Base-by-base conservation (phyloP, 2,329 filamentous ascomycete species). In the Nothopassalora personata region DNA sequence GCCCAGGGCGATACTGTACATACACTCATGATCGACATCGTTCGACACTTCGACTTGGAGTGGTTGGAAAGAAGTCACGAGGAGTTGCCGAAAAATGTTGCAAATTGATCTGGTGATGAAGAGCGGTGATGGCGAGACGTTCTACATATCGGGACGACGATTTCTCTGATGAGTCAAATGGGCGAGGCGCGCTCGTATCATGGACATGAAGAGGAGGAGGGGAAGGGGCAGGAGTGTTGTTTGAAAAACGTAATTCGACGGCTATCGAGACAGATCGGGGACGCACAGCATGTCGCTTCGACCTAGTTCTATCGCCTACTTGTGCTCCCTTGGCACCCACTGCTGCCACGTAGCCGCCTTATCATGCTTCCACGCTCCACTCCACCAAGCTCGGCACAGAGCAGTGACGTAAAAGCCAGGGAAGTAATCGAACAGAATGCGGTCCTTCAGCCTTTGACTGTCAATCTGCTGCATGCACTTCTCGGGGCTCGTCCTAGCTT, bases 401-500 rank as follows among this genome's bases (percentile, higher is more conserved):
- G 23, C 19, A 5, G 46, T 49, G 5, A 49, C 8, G 18, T 10
- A 8, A 28, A 49, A 28, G 3, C 18, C 46, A 9, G 46, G 33
- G 2, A 53, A 53, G 11, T 7, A n/a, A 31, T 31, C 34, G 10
- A 39, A 53, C 50, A 36, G 19, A 8, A 27, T 15, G 11, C 3
- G 10, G n/a, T 53, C 31, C 19, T 34, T 23, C 18, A 28, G 13
- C 9, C 30, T 30, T 13, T 15, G 13, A 23, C 10, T 33, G 4
- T 19, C 30, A 9, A 13, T 19, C 10, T 8, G 11, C 19, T 54
- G 18, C 15, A 15, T 7, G 36, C 86, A 81, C 64, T 79, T 80
- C 47, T 87, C 13, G 9, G 5, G 19, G 1, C 8, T 51, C 13
- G 11, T 85, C 88, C 23, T 19, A n/a, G 30, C 28, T 18, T 51